Percentiles rank a stretch among this genome's conserved stretches.
Conservation (phyloP, 768 basidiomycete species). For the Harrya chromipes region DNA sequence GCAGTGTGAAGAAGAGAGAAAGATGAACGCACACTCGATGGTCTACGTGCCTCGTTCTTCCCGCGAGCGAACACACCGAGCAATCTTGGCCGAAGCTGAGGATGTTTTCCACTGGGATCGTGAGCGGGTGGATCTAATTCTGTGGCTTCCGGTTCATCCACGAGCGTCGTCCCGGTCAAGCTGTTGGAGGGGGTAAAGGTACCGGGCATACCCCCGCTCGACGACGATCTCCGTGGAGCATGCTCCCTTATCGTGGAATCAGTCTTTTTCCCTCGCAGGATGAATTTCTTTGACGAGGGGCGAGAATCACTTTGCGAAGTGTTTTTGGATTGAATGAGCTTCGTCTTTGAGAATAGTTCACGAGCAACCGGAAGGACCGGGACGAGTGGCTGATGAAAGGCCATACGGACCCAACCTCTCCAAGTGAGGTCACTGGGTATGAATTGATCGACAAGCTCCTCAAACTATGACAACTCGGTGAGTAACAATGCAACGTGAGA, state of each 20-base stretch:
- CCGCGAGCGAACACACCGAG: constrained; percentile 29
- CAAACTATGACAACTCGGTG: constrained; percentile 48
- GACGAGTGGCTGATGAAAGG: constrained; percentile 73
- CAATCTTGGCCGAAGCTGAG: constrained; percentile 29
- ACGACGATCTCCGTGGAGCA: constrained; percentile 20
- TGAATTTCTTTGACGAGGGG: constrained; percentile 18
- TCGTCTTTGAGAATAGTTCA: constrained; percentile 75
- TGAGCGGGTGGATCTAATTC: constrained; percentile 17
- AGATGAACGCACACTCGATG: constrained; percentile 12
- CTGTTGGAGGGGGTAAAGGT: background rate
- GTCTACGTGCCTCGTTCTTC: constrained; percentile 11
- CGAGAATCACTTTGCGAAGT: constrained; percentile 28
- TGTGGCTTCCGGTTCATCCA: constrained; percentile 42
- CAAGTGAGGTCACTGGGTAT: constrained; percentile 75
- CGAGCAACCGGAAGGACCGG: constrained; percentile 78
- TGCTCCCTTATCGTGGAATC: constrained; percentile 12
- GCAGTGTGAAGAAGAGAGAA: background rate
- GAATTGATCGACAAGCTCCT: constrained; percentile 76
- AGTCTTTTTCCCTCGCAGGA: constrained; percentile 19
- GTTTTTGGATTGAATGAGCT: constrained; percentile 51
- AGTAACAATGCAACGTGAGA: constrained; percentile 4
- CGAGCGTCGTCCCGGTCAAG: constrained; percentile 33
- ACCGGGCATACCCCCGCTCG: constrained; percentile 10
- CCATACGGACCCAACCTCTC: constrained; percentile 83
- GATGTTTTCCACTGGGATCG: constrained; percentile 12